phyloP scores from a whole-genome alignment of 371 early-diverging fungal species.

The Nematocida major region DNA sequence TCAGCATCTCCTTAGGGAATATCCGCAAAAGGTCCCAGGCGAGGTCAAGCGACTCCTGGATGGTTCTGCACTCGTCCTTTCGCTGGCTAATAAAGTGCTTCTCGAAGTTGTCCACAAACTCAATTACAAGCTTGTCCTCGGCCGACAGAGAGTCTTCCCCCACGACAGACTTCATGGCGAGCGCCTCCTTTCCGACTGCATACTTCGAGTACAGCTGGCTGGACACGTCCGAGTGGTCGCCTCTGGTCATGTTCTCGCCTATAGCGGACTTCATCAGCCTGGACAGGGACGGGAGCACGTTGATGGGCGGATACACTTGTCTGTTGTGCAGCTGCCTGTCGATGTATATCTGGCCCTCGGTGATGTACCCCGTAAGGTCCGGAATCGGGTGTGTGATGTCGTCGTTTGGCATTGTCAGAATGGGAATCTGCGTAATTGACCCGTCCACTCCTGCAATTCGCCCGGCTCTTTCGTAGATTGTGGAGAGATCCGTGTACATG shows the following conservation, averaged over 20 bases:
- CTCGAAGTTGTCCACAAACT: conserved; percentile 98
- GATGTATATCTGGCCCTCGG: conserved; percentile 98
- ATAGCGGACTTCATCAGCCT: conserved; percentile 99
- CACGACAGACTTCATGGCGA: conserved; percentile 99
- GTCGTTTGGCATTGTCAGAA: conserved; percentile 99
- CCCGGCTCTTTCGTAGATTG: conserved; percentile 98
- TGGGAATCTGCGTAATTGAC: conserved; percentile 98
- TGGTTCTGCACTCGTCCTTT: conserved; percentile 83
- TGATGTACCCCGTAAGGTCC: conserved; percentile 99
- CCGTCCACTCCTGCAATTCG: conserved; percentile 97
- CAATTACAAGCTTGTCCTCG: conserved; percentile 92
- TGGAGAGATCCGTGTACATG: conserved; percentile 99
- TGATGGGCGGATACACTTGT: conserved; percentile 99
- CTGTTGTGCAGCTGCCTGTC: conserved; percentile 97
- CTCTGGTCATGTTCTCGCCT: conserved; percentile 94
- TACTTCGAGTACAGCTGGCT: conserved; percentile 99
- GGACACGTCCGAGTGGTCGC: conserved; percentile 98
- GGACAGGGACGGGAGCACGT: conserved; percentile 94
- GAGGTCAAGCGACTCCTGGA: conserved; percentile 88
- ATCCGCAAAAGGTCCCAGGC: conserved; percentile 96
- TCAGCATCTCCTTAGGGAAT: conserved; percentile 98
- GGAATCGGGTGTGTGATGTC: conserved; percentile 99
- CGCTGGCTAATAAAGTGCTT: conserved; percentile 91
- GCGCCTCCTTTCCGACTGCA: conserved; percentile 98
- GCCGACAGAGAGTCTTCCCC: conserved; percentile 97